Evolutionary conservation across 805 yeast species (phyloP).

Genomic region (Ogataea zsoltii): DNA sequence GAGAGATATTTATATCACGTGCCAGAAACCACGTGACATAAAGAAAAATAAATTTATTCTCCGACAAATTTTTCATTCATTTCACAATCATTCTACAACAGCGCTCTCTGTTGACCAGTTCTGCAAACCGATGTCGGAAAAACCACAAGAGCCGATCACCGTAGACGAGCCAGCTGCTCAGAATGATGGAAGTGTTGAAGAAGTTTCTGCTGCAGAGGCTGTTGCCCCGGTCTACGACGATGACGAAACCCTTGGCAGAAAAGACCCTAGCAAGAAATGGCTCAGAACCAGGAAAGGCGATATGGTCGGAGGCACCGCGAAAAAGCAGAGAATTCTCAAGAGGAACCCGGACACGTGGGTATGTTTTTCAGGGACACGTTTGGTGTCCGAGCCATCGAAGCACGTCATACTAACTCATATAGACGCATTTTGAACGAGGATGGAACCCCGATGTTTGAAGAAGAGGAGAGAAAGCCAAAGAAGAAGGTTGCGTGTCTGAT

Average conservation of each 20-base stretch:
- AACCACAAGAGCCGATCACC: background rate
- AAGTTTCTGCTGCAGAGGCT: slow-evolving; percentile 11
- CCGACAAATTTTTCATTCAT: background rate
- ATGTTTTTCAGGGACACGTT: slow-evolving; percentile 36
- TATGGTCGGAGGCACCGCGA: slow-evolving; percentile 26
- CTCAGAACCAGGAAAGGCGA: slow-evolving; percentile 31
- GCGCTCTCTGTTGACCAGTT: background rate
- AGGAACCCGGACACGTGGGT: slow-evolving; percentile 54
- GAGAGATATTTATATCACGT: background rate
- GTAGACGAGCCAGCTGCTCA: slow-evolving; percentile 2
- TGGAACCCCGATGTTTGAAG: slow-evolving; percentile 56
- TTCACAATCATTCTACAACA: too few species aligned
- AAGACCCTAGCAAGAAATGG: slow-evolving; percentile 24
- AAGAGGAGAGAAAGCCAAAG: slow-evolving; percentile 72
- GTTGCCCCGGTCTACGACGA: slow-evolving; percentile 9
- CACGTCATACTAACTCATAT: background rate
- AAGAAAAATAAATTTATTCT: background rate
- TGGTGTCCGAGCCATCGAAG: too few species aligned
- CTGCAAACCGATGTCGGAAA: slow-evolving; percentile 1
- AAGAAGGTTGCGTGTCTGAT: slow-evolving; percentile 85
- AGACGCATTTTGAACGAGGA: slow-evolving; percentile 56
- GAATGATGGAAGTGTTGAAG: slow-evolving; percentile 9
- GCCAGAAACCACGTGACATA: background rate
- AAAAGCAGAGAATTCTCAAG: slow-evolving; percentile 31
- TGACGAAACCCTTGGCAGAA: slow-evolving; percentile 12